Conservation (phyloP, 495 filamentous ascomycete species). For the Lasiosphaeria hispida region DNA sequence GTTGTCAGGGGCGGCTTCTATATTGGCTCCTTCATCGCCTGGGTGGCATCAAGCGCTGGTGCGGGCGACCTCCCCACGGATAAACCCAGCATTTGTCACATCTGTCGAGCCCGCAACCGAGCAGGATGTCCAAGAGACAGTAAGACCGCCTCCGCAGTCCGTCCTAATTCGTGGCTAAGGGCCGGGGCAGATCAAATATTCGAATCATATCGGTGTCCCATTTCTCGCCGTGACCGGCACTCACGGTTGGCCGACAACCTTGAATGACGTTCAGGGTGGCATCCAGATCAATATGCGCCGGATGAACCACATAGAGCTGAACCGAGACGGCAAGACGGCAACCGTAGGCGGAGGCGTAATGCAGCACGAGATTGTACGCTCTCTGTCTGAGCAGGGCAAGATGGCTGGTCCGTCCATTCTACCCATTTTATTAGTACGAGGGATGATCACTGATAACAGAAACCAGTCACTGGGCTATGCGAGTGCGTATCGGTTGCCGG, state of each 20-base stretch:
- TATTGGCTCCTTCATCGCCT: background rate
- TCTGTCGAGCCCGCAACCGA: background rate
- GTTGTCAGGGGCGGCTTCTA: background rate
- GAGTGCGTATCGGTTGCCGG: constrained; percentile 50
- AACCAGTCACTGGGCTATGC: constrained; percentile 41
- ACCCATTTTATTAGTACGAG: background rate
- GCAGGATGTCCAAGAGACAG: constrained; percentile 4
- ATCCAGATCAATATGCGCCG: constrained; percentile 16
- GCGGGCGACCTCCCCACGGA: constrained; percentile 1
- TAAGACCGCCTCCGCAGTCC: background rate
- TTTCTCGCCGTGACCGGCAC: constrained; percentile 5
- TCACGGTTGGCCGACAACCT: background rate
- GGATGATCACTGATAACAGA: background rate
- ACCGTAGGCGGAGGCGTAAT: constrained; percentile 12
- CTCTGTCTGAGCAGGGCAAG: constrained; percentile 4
- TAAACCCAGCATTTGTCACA: background rate
- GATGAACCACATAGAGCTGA: background rate
- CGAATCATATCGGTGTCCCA: background rate
- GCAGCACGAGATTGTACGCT: constrained; percentile 7
- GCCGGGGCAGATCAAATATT: constrained; percentile 7
- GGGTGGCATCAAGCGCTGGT: background rate
- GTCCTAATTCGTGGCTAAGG: background rate
- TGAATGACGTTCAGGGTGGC: background rate
- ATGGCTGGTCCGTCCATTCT: background rate
- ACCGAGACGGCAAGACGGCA: constrained; percentile 1